Percentiles rank a stretch among this genome's conserved stretches.
phyloP scores from a whole-genome alignment of 495 filamentous ascomycete species.

The Podospora anserina region DNA sequence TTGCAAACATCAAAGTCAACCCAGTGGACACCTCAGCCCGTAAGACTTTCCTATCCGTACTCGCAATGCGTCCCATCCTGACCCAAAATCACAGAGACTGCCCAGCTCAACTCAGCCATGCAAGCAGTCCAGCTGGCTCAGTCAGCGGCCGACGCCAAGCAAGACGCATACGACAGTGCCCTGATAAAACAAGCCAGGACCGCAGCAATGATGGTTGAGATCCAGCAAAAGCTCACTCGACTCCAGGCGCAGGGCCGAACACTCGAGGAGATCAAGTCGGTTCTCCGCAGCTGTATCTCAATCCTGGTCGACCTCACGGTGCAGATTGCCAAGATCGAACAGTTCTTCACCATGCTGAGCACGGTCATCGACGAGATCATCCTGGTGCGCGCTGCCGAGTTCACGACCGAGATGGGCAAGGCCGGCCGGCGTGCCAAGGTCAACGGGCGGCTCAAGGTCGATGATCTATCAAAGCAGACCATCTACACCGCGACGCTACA shows the following conservation, averaged over 20 bases:
- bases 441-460: not conserved
- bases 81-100: too few species aligned
- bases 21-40: too few species aligned
- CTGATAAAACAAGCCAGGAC: not conserved
- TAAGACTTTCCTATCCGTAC: too few species aligned
- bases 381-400: not conserved
- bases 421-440: not conserved
- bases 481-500: conserved; percentile 8
- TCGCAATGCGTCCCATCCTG: too few species aligned
- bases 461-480: not conserved
- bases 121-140: too few species aligned
- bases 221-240: conserved; percentile 6
- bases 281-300: conserved; percentile 6
- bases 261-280: conserved; percentile 9
- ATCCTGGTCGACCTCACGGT: conserved; percentile 5
- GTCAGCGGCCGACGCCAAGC: too few species aligned
- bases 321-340: conserved; percentile 1
- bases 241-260: conserved; percentile 1
- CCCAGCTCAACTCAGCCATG: too few species aligned
- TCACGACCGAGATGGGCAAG: not conserved
- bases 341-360: conserved; percentile 8
- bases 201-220: not conserved
- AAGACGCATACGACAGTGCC: too few species aligned
- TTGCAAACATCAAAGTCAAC: too few species aligned
- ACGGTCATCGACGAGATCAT: conserved; percentile 7